A percentile compares a stretch with the other conserved stretches of the same genome.
Evolutionary conservation across 441 rosid species (phyloP).

Genomic region (Populus hybrid): DNA sequence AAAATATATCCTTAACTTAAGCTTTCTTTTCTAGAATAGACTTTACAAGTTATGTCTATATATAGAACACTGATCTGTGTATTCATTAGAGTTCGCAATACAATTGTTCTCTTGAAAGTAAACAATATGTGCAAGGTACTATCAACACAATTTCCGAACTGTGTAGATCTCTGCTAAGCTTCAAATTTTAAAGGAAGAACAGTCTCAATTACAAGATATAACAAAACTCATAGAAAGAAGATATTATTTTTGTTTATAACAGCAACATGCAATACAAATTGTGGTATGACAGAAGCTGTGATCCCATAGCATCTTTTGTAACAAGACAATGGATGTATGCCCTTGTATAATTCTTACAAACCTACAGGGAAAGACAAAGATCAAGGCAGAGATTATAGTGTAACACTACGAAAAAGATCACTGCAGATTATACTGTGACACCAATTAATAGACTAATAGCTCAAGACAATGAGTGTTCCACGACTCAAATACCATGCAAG

Average conservation of each 20-base stretch:
- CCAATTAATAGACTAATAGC: conserved; percentile 4
- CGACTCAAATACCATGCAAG: conserved; percentile 55
- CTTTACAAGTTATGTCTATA: too few species aligned
- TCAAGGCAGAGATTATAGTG: not conserved
- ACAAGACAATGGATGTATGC: conserved; percentile 75
- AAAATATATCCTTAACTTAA: too few species aligned
- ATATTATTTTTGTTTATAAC: conserved; percentile 26
- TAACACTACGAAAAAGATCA: too few species aligned
- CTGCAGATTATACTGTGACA: not conserved
- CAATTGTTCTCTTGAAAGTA: too few species aligned
- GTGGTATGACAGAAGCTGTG: conserved; percentile 76
- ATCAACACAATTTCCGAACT: conserved; percentile 30
- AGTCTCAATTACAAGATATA: conserved; percentile 11
- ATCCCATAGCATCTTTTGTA: conserved; percentile 82
- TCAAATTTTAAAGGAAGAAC: conserved; percentile 21
- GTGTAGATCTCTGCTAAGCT: conserved; percentile 75
- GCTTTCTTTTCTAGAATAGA: too few species aligned
- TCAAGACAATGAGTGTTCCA: conserved; percentile 4
- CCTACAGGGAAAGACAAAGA: conserved; percentile 35
- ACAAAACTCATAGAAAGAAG: conserved; percentile 9
- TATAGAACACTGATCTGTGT: too few species aligned
- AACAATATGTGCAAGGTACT: too few species aligned
- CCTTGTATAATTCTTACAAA: conserved; percentile 74
- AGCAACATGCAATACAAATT: conserved; percentile 68
- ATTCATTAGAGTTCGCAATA: too few species aligned